phyloP scores from a whole-genome alignment of 1,139 yeast species.

The Yamadazyma membranifaciens region DNA sequence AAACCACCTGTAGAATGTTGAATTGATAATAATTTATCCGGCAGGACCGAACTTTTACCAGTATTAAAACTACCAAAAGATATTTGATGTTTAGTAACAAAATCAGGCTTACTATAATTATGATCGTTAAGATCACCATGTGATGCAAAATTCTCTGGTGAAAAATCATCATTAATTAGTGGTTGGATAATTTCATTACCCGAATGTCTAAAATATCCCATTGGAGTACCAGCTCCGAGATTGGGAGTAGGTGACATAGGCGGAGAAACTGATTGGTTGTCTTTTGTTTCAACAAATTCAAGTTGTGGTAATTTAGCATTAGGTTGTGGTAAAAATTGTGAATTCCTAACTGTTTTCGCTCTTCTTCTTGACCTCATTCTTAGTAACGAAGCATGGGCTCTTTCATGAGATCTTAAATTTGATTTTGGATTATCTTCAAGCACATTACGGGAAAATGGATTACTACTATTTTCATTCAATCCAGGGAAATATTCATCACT shows the following conservation, averaged over 20 bases:
- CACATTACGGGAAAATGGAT: slow-evolving; percentile 12
- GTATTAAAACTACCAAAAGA: slow-evolving; percentile 12
- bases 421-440: slow-evolving; percentile 30
- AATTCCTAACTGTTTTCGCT: slow-evolving; percentile 44
- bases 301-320: slow-evolving; percentile 23
- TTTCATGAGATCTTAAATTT: slow-evolving; percentile 48
- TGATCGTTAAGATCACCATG: not conserved
- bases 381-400: slow-evolving; percentile 66
- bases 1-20: slow-evolving; percentile 6
- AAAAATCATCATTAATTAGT: slow-evolving; percentile 2
- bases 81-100: slow-evolving; percentile 9
- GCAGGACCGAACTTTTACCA: slow-evolving; percentile 7
- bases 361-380: slow-evolving; percentile 61
- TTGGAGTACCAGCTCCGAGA: slow-evolving; percentile 7
- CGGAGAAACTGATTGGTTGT: slow-evolving; percentile 17
- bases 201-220: slow-evolving; percentile 1
- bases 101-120: not conserved
- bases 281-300: slow-evolving; percentile 14
- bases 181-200: slow-evolving; percentile 5
- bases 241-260: slow-evolving; percentile 16
- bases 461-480: not conserved
- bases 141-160: slow-evolving; percentile 4
- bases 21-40: slow-evolving; percentile 1
- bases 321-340: slow-evolving; percentile 27
- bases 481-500: slow-evolving; percentile 3